A percentile compares a stretch with the other conserved stretches of the same genome.
Evolutionary conservation across 441 rosid genomes (phyloP).

Genomic region (Arabidopsis lyrata): DNA sequence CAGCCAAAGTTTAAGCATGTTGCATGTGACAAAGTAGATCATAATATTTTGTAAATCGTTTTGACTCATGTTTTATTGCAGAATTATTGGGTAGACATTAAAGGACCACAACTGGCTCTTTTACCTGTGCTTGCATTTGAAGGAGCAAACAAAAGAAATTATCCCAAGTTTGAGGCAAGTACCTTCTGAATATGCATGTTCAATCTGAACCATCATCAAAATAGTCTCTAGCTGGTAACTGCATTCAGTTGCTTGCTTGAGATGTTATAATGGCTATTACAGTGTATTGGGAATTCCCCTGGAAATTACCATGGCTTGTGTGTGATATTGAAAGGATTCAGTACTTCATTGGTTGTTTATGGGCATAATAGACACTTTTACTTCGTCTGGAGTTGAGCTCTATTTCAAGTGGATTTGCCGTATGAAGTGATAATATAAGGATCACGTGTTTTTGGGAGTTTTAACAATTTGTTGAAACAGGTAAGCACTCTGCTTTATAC

Average conservation of each 20-base stretch:
- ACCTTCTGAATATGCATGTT: slow-evolving; percentile 2
- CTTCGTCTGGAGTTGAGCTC: neutral
- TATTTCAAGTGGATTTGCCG: neutral
- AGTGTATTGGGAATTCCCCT: neutral
- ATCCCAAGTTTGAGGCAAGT: slow-evolving; percentile 82
- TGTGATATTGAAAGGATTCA: neutral
- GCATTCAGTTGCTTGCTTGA: neutral
- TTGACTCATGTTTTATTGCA: slow-evolving; percentile 41
- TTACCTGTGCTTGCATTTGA: slow-evolving; percentile 91
- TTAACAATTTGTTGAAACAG: slow-evolving; percentile 46
- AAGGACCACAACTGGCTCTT: slow-evolving; percentile 79
- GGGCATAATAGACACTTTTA: neutral
- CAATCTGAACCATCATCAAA: neutral
- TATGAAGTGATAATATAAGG: neutral
- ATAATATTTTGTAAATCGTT: neutral
- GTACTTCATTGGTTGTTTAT: neutral
- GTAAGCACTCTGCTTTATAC: slow-evolving; percentile 77
- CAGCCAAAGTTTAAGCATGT: neutral
- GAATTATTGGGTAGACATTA: slow-evolving; percentile 86
- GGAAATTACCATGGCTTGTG: neutral
- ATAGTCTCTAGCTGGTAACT: neutral
- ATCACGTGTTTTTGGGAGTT: neutral
- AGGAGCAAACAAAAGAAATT: slow-evolving; percentile 85
- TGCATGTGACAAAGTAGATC: neutral
- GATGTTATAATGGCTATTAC: neutral